phyloP scores from a whole-genome alignment of 352 stramenopile genomes.

The Pythium biforme region DNA sequence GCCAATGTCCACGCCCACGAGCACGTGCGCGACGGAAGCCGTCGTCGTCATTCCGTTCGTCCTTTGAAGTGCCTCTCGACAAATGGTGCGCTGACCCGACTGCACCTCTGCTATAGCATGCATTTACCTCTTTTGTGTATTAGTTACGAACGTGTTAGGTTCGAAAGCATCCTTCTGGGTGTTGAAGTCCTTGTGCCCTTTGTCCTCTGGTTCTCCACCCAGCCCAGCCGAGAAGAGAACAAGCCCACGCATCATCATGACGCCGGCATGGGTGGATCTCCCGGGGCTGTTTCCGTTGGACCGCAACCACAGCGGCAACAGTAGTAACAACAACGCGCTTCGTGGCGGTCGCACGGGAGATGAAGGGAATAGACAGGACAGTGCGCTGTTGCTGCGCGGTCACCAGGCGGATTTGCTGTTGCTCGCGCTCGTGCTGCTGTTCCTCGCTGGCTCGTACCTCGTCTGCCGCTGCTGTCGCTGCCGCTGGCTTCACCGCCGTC shows the following conservation, averaged over 20 bases:
- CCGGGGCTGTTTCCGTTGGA: constrained; percentile 14
- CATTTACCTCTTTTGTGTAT: neutral
- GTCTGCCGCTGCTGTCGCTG: constrained; percentile 53
- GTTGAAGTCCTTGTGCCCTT: too few relatives aligned
- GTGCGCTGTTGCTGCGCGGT: constrained; percentile 19
- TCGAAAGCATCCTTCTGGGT: neutral
- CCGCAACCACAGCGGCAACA: neutral
- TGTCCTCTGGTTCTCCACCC: too few relatives aligned
- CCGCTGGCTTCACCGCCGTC: constrained; percentile 24
- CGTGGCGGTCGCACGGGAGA: neutral
- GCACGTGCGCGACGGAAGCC: constrained; percentile 20
- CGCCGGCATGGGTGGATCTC: constrained; percentile 15
- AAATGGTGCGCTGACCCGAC: too few relatives aligned
- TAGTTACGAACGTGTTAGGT: constrained; percentile 21
- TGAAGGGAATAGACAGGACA: neutral
- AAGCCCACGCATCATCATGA: constrained; percentile 4
- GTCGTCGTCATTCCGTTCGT: too few relatives aligned
- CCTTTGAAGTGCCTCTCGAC: too few relatives aligned
- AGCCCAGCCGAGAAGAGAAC: constrained; percentile 6
- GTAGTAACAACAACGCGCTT: neutral
- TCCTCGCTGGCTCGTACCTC: constrained; percentile 50
- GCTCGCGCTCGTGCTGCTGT: constrained; percentile 39
- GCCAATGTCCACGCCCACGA: constrained; percentile 72
- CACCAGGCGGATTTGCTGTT: constrained; percentile 40
- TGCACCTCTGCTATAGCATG: neutral